Evolutionary conservation across 176 grass and related monocot genomes (phyloP), one percentile per base, ranked within the genome.

Genomic region (Rhynchospora tenuis): DNA sequence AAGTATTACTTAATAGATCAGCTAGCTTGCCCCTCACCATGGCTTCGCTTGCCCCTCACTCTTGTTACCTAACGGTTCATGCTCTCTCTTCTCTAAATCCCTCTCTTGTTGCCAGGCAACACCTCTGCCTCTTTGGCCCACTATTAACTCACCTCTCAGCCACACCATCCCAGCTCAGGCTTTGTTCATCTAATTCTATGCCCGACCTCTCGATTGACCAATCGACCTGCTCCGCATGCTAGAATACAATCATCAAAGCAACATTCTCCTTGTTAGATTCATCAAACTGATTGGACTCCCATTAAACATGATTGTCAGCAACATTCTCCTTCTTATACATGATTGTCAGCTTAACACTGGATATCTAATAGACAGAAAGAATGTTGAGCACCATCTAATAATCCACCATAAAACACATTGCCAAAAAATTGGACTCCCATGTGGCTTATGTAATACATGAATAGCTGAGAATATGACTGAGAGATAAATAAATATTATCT

Each of bases 241-340:
- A 91, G 71, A 89, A 0, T 57, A 88, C 90, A 0, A 78, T 90
- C 47, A 88, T 90, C 27, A 16, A 63, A 0, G 47, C 86, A 22
- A 88, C 90, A 44, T 90, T 88, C 57, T 64, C 79, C n/a, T 85
- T 94, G 63, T 84, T 92, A 6, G 26, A 64, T 16, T 43, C 27
- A 27, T 65, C 84, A 33, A 52, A n/a, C n/a, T n/a, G n/a, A n/a
- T n/a, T n/a, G n/a, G n/a, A n/a, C n/a, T n/a, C n/a, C n/a, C n/a
- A n/a, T n/a, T n/a, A n/a, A n/a, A n/a, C n/a, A n/a, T n/a, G n/a
- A n/a, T n/a, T n/a, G n/a, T n/a, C n/a, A n/a, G n/a, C n/a, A n/a
- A n/a, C n/a, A n/a, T n/a, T n/a, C n/a, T n/a, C n/a, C n/a, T n/a
- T n/a, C n/a, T n/a, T n/a, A n/a, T n/a, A n/a, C n/a, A n/a, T 33